These are phyloP conservation scores for Sarocladium kiliense DNA, from an alignment of 2,329 filamentous ascomycete genomes.

Conservation along the genomic window DNA sequence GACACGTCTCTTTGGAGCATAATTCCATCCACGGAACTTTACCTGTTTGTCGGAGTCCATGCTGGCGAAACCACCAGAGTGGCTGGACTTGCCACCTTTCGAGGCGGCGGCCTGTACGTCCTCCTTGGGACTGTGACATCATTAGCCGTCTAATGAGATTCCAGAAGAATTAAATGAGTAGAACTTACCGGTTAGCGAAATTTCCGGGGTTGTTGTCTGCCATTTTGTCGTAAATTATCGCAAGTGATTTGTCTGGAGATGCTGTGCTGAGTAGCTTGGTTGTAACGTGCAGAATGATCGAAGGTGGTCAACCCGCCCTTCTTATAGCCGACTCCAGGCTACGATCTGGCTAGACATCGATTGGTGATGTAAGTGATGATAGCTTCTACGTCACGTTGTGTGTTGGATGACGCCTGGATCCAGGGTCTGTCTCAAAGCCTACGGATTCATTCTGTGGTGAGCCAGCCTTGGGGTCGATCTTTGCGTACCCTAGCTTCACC, in stretches of 20 bases:
- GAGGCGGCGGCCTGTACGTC: slow-evolving; percentile 4
- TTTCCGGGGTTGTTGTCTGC: slow-evolving; percentile 10
- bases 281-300: no score
- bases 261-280: not conserved
- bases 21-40: not conserved
- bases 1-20: not conserved
- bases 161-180: not conserved
- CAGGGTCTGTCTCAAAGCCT: no score
- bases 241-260: not conserved
- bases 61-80: slow-evolving; percentile 10
- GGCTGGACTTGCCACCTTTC: not conserved
- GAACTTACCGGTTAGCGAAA: slow-evolving; percentile 10
- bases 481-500: no score
- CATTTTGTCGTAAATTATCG: not conserved
- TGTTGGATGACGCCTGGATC: no score
- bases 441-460: no score
- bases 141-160: not conserved
- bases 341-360: not conserved
- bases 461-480: no score
- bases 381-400: not conserved
- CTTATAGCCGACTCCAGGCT: no score
- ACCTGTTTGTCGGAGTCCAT: slow-evolving; percentile 10
- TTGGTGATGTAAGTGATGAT: not conserved
- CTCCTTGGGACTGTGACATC: not conserved
- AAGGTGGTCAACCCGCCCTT: no score